Conservation (phyloP, 2,329 filamentous ascomycete genomes). For the Fusarium gaditjirri region DNA sequence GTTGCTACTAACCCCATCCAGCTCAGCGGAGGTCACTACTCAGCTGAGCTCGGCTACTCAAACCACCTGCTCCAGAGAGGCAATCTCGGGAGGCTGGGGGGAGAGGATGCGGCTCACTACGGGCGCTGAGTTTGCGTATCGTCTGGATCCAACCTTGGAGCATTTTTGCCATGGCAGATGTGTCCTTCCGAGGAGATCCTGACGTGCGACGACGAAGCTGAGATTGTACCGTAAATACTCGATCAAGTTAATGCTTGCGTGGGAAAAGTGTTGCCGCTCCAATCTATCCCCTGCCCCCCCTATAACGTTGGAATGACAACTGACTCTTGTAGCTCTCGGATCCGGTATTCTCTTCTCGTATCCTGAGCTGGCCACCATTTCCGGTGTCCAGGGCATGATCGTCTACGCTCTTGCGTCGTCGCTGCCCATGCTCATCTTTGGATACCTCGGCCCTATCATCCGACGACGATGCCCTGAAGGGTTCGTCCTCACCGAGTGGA, state of each 20-base stretch:
- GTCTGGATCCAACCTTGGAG: conserved; percentile 62
- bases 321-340: conserved; percentile 75
- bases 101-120: conserved; percentile 79
- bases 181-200: conserved; percentile 52
- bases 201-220: conserved; percentile 73
- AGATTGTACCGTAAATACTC: conserved; percentile 95
- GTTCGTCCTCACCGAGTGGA: conserved; percentile 88
- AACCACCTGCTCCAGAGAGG: conserved; percentile 39
- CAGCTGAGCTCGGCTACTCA: conserved; percentile 9
- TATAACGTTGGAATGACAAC: conserved; percentile 44
- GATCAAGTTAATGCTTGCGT: conserved; percentile 99
- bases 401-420: conserved; percentile 80
- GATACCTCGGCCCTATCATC: conserved; percentile 79
- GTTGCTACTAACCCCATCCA: conserved; percentile 42
- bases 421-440: conserved; percentile 79
- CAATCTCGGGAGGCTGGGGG: conserved; percentile 45
- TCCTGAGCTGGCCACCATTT: conserved; percentile 81
- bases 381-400: conserved; percentile 81
- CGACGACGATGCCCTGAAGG: conserved; percentile 83
- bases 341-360: conserved; percentile 87
- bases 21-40: conserved; percentile 1
- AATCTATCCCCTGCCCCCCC: conserved; percentile 46
- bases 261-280: conserved; percentile 96
- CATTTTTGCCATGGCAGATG: neutral
- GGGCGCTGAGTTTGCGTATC: conserved; percentile 75